Evolutionary conservation across 192 early-diverging fungal species (phyloP).

Genomic region (Powellomyces hirtus): DNA sequence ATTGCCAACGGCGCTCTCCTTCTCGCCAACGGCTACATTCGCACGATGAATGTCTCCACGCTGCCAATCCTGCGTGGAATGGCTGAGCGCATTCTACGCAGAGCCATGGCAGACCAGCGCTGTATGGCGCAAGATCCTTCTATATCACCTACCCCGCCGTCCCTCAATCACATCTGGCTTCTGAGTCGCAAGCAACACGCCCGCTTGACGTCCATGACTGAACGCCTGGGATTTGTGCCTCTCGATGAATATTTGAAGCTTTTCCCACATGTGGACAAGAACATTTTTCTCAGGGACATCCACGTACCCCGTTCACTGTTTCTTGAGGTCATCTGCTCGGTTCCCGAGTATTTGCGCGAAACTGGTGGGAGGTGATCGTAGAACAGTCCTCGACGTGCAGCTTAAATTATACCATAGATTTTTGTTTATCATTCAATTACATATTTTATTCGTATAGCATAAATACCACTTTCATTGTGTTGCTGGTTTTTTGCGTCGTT

Average conservation of each 20-base stretch:
- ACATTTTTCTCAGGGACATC: neutral
- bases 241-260: constrained; percentile 11
- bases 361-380: too few relatives aligned
- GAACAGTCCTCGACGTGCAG: too few relatives aligned
- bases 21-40: constrained; percentile 13
- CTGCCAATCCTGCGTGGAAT: constrained; percentile 17
- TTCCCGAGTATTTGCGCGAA: neutral
- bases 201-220: neutral
- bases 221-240: constrained; percentile 20
- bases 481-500: too few relatives aligned
- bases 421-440: too few relatives aligned
- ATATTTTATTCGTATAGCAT: too few relatives aligned
- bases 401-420: too few relatives aligned
- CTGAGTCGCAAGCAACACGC: constrained; percentile 2
- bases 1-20: neutral
- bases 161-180: neutral
- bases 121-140: neutral
- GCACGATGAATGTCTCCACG: constrained; percentile 13
- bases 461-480: too few relatives aligned
- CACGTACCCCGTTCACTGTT: neutral
- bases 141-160: neutral
- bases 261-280: neutral
- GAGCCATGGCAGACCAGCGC: neutral
- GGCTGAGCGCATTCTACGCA: constrained; percentile 6
- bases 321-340: neutral